These are phyloP conservation scores for Spergularia azorica DNA, from an alignment of 179 eudicot species.

Conservation along the genomic window DNA sequence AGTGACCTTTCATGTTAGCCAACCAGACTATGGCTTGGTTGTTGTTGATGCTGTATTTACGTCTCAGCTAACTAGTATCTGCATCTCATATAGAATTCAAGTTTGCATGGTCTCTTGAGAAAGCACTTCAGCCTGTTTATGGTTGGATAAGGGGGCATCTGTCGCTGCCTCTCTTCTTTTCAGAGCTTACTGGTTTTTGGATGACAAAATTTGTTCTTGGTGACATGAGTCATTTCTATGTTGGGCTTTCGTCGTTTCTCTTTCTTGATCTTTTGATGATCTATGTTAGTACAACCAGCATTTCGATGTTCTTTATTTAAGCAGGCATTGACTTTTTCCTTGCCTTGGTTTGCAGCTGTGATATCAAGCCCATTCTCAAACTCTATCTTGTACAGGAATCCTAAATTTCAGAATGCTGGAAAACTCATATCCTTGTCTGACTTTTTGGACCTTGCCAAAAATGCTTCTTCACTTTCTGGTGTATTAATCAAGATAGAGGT, in stretches of 20 bases:
- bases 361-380: constrained; percentile 52
- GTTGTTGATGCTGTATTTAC: too few relatives aligned
- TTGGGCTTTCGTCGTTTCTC: too few relatives aligned
- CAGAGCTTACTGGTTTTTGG: too few relatives aligned
- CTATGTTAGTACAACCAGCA: too few relatives aligned
- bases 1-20: too few relatives aligned
- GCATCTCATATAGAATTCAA: neutral
- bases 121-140: neutral
- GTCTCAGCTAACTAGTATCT: neutral
- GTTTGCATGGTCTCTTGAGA: neutral
- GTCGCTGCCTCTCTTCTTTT: too few relatives aligned
- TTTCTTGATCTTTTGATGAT: too few relatives aligned
- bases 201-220: too few relatives aligned
- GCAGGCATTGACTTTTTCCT: constrained; percentile 4
- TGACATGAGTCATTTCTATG: too few relatives aligned
- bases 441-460: constrained; percentile 62
- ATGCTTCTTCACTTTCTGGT: constrained; percentile 62
- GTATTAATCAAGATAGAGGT: constrained; percentile 82
- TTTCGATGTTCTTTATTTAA: neutral
- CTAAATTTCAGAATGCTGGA: constrained; percentile 55
- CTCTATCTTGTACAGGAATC: constrained; percentile 56
- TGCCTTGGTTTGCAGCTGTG: constrained; percentile 54
- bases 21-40: too few relatives aligned
- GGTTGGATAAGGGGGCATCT: too few relatives aligned
- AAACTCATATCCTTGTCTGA: constrained; percentile 59